Base-by-base conservation (phyloP, 2,329 filamentous ascomycete species). In the Neurospora sp. region DNA sequence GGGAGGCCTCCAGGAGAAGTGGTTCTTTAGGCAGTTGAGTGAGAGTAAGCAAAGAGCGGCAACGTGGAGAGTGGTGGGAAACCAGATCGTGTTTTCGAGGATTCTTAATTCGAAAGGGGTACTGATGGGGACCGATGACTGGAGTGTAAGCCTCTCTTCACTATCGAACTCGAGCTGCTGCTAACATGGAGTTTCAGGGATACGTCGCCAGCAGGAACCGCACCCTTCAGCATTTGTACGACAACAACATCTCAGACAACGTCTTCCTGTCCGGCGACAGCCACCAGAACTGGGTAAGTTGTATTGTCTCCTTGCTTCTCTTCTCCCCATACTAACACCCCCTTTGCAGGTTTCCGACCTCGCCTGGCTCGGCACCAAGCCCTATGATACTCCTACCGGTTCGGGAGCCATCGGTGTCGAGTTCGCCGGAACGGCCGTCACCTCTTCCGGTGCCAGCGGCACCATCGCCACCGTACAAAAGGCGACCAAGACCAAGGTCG, bases 141-240 rank as follows among this genome's bases (percentile, higher is more conserved):
- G 52, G 52, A 62, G 52, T 36, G 52, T 62, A 62, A 28, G 28
- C 4, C 28, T 62, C 23, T 62, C 15, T 10, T n/a, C 12, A n/a
- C 12, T 36, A 62, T 3, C 28, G 23, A 36, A 36, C 12, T 17
- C 2, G 23, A 36, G 1, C 12, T 33, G 28, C 6, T 8, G 23
- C 52, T 36, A 62, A 62, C 52, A n/a, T 10, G 0, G 2, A 2
- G 2, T 5, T 62, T 8, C 33, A 74, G 65, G 91, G 90, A 1
- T 93, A 93, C 75, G 80, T 85, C 69, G 84, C 89, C 11, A 92
- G 92, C 78, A 84, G 88, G 67, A 92, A 93, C 81, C 84, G 91
- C 41, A 93, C 91, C 0, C 81, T 92, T 11, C 80, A 88, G 74
- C 86, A 88, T 69, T 80, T 93, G 8, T 90, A 89, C 74, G 82